Conservation (phyloP, 176 grass and related monocot species). For the Triticum timopheevii region DNA sequence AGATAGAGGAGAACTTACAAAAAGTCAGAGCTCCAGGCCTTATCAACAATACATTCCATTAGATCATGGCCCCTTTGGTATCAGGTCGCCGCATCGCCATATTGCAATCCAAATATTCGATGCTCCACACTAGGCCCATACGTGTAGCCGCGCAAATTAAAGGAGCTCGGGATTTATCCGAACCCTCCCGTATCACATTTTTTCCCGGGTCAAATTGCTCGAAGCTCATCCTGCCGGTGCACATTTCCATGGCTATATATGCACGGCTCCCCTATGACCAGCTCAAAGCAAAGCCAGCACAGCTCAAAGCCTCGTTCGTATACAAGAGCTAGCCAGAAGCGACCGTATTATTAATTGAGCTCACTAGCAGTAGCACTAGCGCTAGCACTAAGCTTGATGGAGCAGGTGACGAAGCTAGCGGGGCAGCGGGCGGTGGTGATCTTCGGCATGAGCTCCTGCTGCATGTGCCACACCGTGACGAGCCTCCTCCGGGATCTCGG, state of each 20-base stretch:
- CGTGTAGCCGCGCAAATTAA: neutral
- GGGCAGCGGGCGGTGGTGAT: slow-evolving; percentile 67
- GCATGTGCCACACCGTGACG: slow-evolving; percentile 74
- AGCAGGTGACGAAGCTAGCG: slow-evolving; percentile 64
- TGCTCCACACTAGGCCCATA: neutral
- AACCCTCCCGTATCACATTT: neutral
- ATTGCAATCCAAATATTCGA: slow-evolving; percentile 46
- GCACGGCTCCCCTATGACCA: neutral
- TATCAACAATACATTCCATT: slow-evolving; percentile 15
- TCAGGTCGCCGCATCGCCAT: slow-evolving; percentile 4
- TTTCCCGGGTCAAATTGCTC: neutral
- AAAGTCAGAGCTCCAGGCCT: slow-evolving; percentile 31
- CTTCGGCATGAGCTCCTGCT: slow-evolving; percentile 76
- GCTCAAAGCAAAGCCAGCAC: neutral
- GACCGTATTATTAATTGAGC: neutral
- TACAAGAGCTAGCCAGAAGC: neutral
- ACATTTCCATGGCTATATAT: neutral
- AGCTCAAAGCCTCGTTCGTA: neutral
- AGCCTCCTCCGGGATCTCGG: slow-evolving; percentile 49
- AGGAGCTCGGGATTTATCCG: neutral
- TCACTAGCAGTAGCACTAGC: no score
- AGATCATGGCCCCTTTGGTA: neutral
- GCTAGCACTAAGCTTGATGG: neutral
- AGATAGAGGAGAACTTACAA: slow-evolving; percentile 8
- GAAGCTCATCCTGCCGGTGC: neutral